Evolutionary conservation across 2,329 filamentous ascomycete genomes (phyloP).

Genomic region (Plectosphaerella sp.): DNA sequence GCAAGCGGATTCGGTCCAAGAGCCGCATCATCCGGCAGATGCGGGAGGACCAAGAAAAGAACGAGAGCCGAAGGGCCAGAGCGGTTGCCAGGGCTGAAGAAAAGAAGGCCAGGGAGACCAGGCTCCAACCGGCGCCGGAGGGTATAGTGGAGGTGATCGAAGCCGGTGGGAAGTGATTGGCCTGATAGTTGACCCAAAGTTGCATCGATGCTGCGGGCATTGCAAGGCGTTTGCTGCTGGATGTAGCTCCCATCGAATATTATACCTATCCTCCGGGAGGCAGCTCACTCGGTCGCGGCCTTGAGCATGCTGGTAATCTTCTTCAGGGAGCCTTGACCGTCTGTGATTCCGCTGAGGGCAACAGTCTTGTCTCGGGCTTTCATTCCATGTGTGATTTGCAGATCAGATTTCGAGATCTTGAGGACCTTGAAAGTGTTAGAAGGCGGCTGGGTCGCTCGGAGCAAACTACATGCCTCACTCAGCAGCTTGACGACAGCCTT

Average conservation of each 20-base stretch:
- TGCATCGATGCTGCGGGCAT: too few relatives aligned
- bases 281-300: not conserved
- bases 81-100: constrained; percentile 19
- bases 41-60: constrained; percentile 38
- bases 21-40: constrained; percentile 43
- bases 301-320: not conserved
- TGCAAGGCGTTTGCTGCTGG: too few relatives aligned
- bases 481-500: constrained; percentile 60
- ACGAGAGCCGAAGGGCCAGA: constrained; percentile 25
- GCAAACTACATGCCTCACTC: constrained; percentile 42
- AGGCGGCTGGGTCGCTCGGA: not conserved
- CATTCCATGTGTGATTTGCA: constrained; percentile 57
- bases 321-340: constrained; percentile 4
- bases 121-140: not conserved
- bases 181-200: too few relatives aligned
- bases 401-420: constrained; percentile 56
- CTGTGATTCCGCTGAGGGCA: constrained; percentile 28
- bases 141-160: too few relatives aligned
- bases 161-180: too few relatives aligned
- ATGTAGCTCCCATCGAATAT: too few relatives aligned
- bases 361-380: constrained; percentile 64
- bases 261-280: too few relatives aligned
- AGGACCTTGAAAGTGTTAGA: constrained; percentile 38
- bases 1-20: constrained; percentile 45
- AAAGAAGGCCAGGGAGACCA: constrained; percentile 12